These are phyloP conservation scores for Ascodesmis nigricans DNA, from an alignment of 495 filamentous ascomycete species.

Conservation along the genomic window DNA sequence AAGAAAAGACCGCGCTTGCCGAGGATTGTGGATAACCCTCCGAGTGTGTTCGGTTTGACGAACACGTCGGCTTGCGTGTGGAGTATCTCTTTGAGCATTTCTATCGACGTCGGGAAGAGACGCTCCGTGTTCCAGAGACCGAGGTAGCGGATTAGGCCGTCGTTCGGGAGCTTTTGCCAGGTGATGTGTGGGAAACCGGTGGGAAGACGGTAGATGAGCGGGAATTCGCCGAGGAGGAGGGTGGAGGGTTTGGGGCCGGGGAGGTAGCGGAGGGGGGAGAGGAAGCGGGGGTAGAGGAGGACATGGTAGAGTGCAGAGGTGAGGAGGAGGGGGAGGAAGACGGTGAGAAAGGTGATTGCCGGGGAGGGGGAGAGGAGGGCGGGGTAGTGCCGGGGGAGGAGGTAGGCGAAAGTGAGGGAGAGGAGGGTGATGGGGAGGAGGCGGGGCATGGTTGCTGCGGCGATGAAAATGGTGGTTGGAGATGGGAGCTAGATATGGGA, in stretches of 20 bases:
- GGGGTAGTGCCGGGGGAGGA: too few species aligned
- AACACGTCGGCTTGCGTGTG: slow-evolving; percentile 59
- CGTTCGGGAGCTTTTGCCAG: slow-evolving; percentile 53
- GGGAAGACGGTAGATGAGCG: slow-evolving; percentile 2
- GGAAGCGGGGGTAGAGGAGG: slow-evolving; percentile 44
- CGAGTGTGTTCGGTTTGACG: slow-evolving; percentile 43
- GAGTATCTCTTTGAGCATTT: slow-evolving; percentile 39
- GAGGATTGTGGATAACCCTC: slow-evolving; percentile 38
- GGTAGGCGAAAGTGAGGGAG: too few species aligned
- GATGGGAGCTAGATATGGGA: too few species aligned
- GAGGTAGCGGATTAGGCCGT: slow-evolving; percentile 64
- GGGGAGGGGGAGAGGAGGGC: too few species aligned
- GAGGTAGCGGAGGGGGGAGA: slow-evolving; percentile 48
- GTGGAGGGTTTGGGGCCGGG: slow-evolving; percentile 29
- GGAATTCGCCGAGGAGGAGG: slow-evolving; percentile 11
- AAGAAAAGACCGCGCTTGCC: slow-evolving; percentile 48
- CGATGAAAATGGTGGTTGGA: too few species aligned
- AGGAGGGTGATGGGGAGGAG: too few species aligned
- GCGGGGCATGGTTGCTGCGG: too few species aligned
- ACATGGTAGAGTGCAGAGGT: slow-evolving; percentile 36
- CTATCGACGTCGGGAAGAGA: slow-evolving; percentile 40
- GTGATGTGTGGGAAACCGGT: slow-evolving; percentile 9
- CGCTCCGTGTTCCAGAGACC: slow-evolving; percentile 49
- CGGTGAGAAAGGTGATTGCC: too few species aligned
- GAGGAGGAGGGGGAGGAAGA: too few species aligned